Evolutionary conservation across 305 asterid genomes (phyloP).

Genomic region (Nicotiana rustica): DNA sequence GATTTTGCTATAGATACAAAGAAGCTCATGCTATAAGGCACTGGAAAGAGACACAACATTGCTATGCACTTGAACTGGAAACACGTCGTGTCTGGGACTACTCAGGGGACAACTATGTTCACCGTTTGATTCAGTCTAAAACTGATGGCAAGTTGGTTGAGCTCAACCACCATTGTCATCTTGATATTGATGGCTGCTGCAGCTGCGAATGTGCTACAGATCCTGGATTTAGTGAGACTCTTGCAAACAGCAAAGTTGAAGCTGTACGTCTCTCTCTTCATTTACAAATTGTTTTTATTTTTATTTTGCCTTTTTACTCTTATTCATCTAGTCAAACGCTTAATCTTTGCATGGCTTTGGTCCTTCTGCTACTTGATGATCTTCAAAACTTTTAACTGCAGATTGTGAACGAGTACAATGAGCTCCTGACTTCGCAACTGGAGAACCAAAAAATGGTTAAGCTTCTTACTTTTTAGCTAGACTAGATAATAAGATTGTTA

Average conservation of each 20-base stretch:
- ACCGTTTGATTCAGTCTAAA: slow-evolving; percentile 89
- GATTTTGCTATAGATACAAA: slow-evolving; percentile 55
- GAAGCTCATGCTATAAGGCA: slow-evolving; percentile 84
- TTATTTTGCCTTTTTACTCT: slow-evolving; percentile 30
- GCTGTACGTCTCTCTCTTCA: slow-evolving; percentile 55
- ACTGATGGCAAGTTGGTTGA: slow-evolving; percentile 94
- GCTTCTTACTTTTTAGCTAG: slow-evolving; percentile 34
- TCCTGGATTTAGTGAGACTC: slow-evolving; percentile 59
- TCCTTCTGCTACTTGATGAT: slow-evolving; percentile 30
- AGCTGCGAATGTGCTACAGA: slow-evolving; percentile 50
- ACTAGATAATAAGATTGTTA: background rate
- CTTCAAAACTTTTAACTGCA: slow-evolving; percentile 49
- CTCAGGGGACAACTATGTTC: slow-evolving; percentile 96
- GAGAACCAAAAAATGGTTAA: slow-evolving; percentile 86
- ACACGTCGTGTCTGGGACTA: slow-evolving; percentile 97
- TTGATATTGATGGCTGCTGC: slow-evolving; percentile 53
- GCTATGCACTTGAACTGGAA: slow-evolving; percentile 96
- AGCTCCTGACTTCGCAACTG: slow-evolving; percentile 85
- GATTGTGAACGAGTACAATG: slow-evolving; percentile 92
- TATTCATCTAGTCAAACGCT: slow-evolving; percentile 31
- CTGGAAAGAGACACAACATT: slow-evolving; percentile 96
- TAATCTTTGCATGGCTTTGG: slow-evolving; percentile 14
- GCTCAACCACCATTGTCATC: slow-evolving; percentile 72
- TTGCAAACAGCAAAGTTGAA: slow-evolving; percentile 73
- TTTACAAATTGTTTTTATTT: slow-evolving; percentile 21